Percentiles rank a stretch among this genome's conserved stretches.
phyloP scores from a whole-genome alignment of 192 early-diverging fungal genomes.

The Haplosporangium gracile region DNA sequence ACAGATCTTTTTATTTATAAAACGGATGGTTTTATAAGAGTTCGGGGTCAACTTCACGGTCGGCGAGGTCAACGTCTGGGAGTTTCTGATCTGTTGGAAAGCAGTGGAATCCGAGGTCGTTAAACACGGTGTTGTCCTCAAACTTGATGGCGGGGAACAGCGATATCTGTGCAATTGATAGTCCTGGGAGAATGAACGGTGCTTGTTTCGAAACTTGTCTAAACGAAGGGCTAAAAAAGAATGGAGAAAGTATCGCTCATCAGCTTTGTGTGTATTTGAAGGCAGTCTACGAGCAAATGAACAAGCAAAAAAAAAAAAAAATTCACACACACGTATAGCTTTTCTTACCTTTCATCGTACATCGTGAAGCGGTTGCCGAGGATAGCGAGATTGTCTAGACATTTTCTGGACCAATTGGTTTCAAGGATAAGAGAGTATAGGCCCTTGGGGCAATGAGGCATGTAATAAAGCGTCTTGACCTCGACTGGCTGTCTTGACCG shows the following conservation, averaged over 20 bases:
- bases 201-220: conserved; percentile 40
- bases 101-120: conserved; percentile 42
- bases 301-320: not conserved
- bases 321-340: no score
- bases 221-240: conserved; percentile 34
- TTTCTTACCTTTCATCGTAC: conserved; percentile 57
- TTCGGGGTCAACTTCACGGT: conserved; percentile 40
- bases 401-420: conserved; percentile 48
- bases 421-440: conserved; percentile 55
- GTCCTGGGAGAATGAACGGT: conserved; percentile 39
- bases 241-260: not conserved
- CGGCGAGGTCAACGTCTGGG: conserved; percentile 20
- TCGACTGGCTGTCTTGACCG: conserved; percentile 27
- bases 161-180: conserved; percentile 30
- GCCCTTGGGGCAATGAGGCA: conserved; percentile 61
- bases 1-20: not conserved
- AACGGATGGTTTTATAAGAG: conserved; percentile 8
- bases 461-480: conserved; percentile 48
- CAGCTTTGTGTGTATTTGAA: not conserved
- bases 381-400: conserved; percentile 37
- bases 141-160: conserved; percentile 31
- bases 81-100: conserved; percentile 20
- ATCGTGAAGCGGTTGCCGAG: conserved; percentile 59
- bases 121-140: conserved; percentile 50
- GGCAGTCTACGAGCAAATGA: not conserved